These are phyloP conservation scores for Fusarium austroafricanum DNA, from an alignment of 2,329 filamentous ascomycete genomes.

Conservation along the genomic window DNA sequence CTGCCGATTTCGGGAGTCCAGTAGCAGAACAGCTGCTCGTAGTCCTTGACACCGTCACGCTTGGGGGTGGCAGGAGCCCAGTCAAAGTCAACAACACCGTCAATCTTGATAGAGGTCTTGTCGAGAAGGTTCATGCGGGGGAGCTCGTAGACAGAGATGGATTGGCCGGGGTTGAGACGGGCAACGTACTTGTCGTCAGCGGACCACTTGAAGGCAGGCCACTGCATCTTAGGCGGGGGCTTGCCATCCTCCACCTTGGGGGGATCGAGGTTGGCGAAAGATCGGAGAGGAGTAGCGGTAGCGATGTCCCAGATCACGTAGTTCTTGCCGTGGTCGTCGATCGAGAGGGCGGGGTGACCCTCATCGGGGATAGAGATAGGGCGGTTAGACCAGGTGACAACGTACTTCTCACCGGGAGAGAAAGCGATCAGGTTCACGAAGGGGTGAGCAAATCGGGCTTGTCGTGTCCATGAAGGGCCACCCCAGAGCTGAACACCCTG, in stretches of 20 bases:
- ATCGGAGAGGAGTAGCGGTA: slow-evolving; percentile 88
- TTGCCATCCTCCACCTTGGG: slow-evolving; percentile 72
- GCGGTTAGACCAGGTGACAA: slow-evolving; percentile 96
- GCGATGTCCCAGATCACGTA: slow-evolving; percentile 99
- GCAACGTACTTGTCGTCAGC: slow-evolving; percentile 97
- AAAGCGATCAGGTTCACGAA: slow-evolving; percentile 97
- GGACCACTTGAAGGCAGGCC: slow-evolving; percentile 99
- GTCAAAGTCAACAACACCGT: slow-evolving; percentile 97
- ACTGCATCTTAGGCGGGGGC: slow-evolving; percentile 85
- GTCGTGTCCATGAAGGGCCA: slow-evolving; percentile 86
- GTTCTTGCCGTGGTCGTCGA: slow-evolving; percentile 98
- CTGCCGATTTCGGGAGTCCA: slow-evolving; percentile 99
- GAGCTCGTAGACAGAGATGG: slow-evolving; percentile 91
- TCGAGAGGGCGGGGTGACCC: slow-evolving; percentile 82
- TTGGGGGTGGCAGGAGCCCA: slow-evolving; percentile 89
- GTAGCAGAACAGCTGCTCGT: slow-evolving; percentile 97
- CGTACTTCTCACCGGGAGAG: slow-evolving; percentile 90
- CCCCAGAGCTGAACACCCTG: slow-evolving; percentile 99
- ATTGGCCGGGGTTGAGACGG: slow-evolving; percentile 85
- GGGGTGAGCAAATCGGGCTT: slow-evolving; percentile 93
- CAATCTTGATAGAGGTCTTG: slow-evolving; percentile 94
- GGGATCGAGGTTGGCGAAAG: slow-evolving; percentile 90
- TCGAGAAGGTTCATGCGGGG: slow-evolving; percentile 90
- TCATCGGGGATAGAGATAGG: slow-evolving; percentile 92
- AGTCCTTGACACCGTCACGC: slow-evolving; percentile 86